Evolutionary conservation across 805 yeast species (phyloP).

Genomic region (Huiozyma naganishii): DNA sequence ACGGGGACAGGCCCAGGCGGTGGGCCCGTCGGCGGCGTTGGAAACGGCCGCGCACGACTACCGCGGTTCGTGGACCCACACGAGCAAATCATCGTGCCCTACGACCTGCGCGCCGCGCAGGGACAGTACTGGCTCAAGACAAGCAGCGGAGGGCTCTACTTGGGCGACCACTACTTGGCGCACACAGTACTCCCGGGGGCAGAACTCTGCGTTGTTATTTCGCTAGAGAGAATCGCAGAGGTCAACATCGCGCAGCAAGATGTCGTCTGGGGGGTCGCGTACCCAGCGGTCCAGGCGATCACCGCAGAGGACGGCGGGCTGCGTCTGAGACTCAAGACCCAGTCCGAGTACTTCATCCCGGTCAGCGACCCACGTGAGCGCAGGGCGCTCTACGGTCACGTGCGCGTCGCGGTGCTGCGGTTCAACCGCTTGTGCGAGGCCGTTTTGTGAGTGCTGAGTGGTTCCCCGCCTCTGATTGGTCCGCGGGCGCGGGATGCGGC

Average conservation of each 20-base stretch:
- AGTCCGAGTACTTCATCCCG: constrained; percentile 69
- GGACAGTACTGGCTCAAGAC: constrained; percentile 90
- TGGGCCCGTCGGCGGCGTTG: neutral
- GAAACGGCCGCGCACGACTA: constrained; percentile 18
- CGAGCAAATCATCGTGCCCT: constrained; percentile 68
- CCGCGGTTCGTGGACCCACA: constrained; percentile 60
- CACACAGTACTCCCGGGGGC: constrained; percentile 77
- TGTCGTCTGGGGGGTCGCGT: constrained; percentile 62
- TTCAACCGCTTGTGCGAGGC: constrained; percentile 64
- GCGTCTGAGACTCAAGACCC: constrained; percentile 47
- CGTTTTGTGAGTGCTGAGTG: constrained; percentile 12
- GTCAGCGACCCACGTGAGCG: constrained; percentile 57
- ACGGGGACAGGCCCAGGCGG: constrained; percentile 55
- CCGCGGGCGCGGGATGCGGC: neutral
- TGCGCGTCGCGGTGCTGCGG: constrained; percentile 71
- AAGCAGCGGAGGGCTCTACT: constrained; percentile 68
- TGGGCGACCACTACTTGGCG: constrained; percentile 68
- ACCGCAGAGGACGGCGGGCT: constrained; percentile 75
- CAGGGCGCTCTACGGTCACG: constrained; percentile 54
- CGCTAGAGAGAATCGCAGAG: constrained; percentile 58
- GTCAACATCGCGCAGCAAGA: constrained; percentile 50
- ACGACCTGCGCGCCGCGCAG: constrained; percentile 71
- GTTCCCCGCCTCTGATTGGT: too few species aligned
- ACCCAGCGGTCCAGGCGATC: constrained; percentile 56
- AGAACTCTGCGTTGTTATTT: constrained; percentile 65